A percentile compares a stretch with the other conserved stretches of the same genome.
Evolutionary conservation across 345 rosid genomes (phyloP).

Genomic region (Rhodamnia argentea): DNA sequence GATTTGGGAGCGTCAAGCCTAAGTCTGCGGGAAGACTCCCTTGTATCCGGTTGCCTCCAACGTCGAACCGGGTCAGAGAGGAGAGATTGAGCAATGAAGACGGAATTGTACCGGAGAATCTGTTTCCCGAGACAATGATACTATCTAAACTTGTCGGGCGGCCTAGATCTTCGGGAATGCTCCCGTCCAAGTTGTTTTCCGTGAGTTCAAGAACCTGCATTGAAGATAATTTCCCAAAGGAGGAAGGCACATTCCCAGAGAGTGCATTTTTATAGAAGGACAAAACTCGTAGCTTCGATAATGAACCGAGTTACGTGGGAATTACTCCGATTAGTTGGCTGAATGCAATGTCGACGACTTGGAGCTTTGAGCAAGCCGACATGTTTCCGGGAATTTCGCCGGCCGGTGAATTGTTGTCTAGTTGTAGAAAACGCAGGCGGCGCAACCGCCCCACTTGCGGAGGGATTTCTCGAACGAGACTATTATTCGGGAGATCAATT

Average conservation of each 20-base stretch:
- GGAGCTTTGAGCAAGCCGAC: not conserved
- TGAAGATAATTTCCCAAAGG: not conserved
- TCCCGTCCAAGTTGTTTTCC: not conserved
- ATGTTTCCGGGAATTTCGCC: not conserved
- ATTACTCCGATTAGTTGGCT: not conserved
- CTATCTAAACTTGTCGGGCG: accelerated
- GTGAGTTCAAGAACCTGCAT: not conserved
- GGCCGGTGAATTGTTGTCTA: not conserved
- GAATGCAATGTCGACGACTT: accelerated
- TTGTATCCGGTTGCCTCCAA: not conserved
- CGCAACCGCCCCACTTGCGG: not conserved
- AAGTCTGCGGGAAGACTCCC: conserved; percentile 15
- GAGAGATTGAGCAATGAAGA: conserved; percentile 18
- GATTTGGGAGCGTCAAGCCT: conserved; percentile 6
- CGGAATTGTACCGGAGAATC: conserved; percentile 9
- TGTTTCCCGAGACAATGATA: not conserved
- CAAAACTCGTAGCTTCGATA: not conserved
- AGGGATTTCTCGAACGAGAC: not conserved
- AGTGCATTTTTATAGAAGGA: not conserved
- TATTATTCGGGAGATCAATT: not conserved
- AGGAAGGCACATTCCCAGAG: not conserved
- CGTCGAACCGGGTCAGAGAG: not conserved
- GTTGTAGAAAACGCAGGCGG: not conserved
- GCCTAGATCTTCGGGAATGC: not conserved
- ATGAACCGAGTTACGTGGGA: not conserved